phyloP scores from a whole-genome alignment of 768 basidiomycete species.

The Strobilomyces dryophilus region DNA sequence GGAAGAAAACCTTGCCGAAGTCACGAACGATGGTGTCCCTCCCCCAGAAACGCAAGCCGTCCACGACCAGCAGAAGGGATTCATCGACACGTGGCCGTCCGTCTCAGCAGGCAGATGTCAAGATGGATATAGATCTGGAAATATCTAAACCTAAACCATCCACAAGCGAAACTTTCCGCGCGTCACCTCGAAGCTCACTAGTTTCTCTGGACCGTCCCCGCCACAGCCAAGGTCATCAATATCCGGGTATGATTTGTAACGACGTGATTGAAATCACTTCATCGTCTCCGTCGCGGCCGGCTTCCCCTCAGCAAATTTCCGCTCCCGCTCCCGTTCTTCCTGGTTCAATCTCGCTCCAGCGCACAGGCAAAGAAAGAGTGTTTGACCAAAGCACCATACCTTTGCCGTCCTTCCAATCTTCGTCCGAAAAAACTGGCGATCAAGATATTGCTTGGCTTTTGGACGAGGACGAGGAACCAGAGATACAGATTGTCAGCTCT shows the following conservation, averaged over 20 bases:
- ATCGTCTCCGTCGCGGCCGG: conserved; percentile 23
- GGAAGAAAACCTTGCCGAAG: conserved; percentile 40
- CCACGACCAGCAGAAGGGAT: conserved; percentile 22
- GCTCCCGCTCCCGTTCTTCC: background rate
- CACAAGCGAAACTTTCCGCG: background rate
- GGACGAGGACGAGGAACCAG: conserved; percentile 52
- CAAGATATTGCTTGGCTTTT: conserved; percentile 63
- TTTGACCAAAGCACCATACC: background rate
- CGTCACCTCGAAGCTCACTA: conserved; percentile 7
- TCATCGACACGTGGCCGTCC: conserved; percentile 39
- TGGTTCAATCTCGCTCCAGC: background rate
- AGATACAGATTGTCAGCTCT: conserved; percentile 50
- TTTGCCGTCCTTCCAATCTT: background rate
- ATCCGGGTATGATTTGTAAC: conserved; percentile 21
- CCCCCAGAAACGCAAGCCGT: conserved; percentile 19
- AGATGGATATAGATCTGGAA: conserved; percentile 52
- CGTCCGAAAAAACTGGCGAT: conserved; percentile 11
- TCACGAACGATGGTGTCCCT: conserved; percentile 39
- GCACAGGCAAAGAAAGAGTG: conserved; percentile 11
- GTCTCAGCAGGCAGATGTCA: conserved; percentile 42
- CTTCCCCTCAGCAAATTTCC: conserved; percentile 8
- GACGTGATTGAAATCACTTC: conserved; percentile 33
- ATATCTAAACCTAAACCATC: conserved; percentile 17
- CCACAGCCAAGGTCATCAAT: background rate
- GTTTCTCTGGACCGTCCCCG: conserved; percentile 14